Evolutionary conservation across 352 stramenopile species (phyloP).

Genomic region (Thraustochytrium aureum): DNA sequence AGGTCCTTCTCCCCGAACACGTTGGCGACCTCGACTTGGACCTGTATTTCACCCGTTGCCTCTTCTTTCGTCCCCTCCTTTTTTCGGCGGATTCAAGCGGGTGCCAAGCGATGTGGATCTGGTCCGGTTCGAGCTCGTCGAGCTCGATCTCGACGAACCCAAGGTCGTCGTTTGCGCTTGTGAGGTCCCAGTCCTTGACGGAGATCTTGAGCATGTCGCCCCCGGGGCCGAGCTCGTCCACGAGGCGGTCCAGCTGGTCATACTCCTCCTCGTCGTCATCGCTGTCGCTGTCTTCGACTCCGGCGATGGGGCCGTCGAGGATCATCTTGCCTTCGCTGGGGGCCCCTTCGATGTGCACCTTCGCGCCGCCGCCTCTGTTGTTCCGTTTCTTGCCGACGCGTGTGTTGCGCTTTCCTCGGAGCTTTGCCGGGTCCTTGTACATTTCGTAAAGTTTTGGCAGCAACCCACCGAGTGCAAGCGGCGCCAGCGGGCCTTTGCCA

Average conservation of each 20-base stretch:
- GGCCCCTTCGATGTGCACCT: slow-evolving; percentile 12
- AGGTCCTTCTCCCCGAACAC: slow-evolving; percentile 39
- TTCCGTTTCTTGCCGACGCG: not conserved
- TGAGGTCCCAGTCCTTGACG: slow-evolving; percentile 53
- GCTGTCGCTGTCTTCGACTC: not conserved
- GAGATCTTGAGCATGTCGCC: slow-evolving; percentile 43
- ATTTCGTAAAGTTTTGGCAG: slow-evolving; percentile 57
- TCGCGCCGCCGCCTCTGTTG: not conserved
- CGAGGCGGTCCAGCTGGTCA: slow-evolving; percentile 23
- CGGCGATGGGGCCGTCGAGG: not conserved
- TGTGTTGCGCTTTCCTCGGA: slow-evolving; percentile 48
- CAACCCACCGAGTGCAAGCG: slow-evolving; percentile 59
- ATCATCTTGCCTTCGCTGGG: slow-evolving; percentile 24
- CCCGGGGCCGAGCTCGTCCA: slow-evolving; percentile 46
- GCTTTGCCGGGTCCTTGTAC: slow-evolving; percentile 48
- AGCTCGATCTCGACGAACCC: slow-evolving; percentile 36
- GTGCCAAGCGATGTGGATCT: slow-evolving; percentile 41
- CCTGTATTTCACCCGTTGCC: slow-evolving; percentile 15
- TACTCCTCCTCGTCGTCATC: slow-evolving; percentile 46
- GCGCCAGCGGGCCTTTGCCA: slow-evolving; percentile 60
- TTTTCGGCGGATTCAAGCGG: slow-evolving; percentile 39
- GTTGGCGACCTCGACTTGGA: slow-evolving; percentile 39
- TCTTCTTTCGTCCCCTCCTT: slow-evolving; percentile 17
- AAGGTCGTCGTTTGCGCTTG: slow-evolving; percentile 45
- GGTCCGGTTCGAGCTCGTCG: slow-evolving; percentile 51